phyloP scores from a whole-genome alignment of 2,329 filamentous ascomycete species.

The Aspergillus clavatus region DNA sequence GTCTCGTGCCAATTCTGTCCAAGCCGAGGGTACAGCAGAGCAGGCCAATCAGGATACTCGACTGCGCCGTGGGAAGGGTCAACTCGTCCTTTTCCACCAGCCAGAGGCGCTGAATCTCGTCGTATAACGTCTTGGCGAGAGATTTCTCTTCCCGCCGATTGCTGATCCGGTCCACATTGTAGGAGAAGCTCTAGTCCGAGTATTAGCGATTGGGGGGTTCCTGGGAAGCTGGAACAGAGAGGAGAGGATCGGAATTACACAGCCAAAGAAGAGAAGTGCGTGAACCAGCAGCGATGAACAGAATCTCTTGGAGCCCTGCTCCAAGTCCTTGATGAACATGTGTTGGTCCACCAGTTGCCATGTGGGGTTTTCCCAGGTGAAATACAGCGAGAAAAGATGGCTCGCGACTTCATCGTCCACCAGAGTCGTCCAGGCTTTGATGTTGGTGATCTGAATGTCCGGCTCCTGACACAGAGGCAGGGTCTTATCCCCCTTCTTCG shows the following conservation, averaged over 20 bases:
- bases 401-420: conserved; percentile 19
- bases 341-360: conserved; percentile 22
- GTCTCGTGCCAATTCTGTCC: conserved; percentile 19
- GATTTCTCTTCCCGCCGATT: conserved; percentile 21
- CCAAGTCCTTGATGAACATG: conserved; percentile 18
- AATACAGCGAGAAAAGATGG: conserved; percentile 21
- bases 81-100: conserved; percentile 9
- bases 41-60: conserved; percentile 20
- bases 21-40: conserved; percentile 23
- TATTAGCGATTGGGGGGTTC: conserved; percentile 5
- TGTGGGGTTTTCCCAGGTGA: conserved; percentile 23
- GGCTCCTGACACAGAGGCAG: conserved; percentile 9
- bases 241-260: conserved; percentile 14
- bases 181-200: conserved; percentile 18
- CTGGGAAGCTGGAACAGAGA: neutral
- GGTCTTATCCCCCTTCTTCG: conserved; percentile 2
- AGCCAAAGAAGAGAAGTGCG: conserved; percentile 19
- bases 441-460: conserved; percentile 11
- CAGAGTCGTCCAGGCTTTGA: conserved; percentile 18
- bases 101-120: conserved; percentile 19
- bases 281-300: conserved; percentile 20
- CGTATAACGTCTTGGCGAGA: conserved; percentile 17
- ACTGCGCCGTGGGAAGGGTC: conserved; percentile 16
- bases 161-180: conserved; percentile 18
- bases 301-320: conserved; percentile 11